Conservation (phyloP, 2,329 filamentous ascomycete species). For the Talaromyces islandicus region DNA sequence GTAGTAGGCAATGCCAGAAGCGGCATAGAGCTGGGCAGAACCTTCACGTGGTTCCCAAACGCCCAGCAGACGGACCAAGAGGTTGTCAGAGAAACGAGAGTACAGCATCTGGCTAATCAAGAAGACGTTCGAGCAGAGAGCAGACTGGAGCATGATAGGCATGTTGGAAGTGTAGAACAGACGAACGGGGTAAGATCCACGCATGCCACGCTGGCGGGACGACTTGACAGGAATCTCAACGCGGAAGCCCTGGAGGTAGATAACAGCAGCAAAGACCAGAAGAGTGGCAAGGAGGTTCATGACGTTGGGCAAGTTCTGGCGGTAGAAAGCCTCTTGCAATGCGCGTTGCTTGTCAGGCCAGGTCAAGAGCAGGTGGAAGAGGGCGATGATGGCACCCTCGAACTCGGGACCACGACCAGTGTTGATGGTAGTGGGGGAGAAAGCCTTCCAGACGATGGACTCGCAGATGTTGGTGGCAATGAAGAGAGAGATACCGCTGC, state of each 20-base stretch:
- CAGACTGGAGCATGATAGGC: constrained; percentile 99
- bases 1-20: constrained; percentile 95
- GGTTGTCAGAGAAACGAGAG: constrained; percentile 98
- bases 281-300: constrained; percentile 97
- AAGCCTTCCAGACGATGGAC: constrained; percentile 99
- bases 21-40: constrained; percentile 88
- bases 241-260: constrained; percentile 98
- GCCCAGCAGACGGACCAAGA: constrained; percentile 93
- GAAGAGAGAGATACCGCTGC: constrained; percentile 97
- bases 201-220: constrained; percentile 95
- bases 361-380: constrained; percentile 96
- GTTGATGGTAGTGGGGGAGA: constrained; percentile 98
- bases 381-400: constrained; percentile 94
- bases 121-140: constrained; percentile 98
- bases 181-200: constrained; percentile 94
- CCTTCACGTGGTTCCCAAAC: constrained; percentile 96
- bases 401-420: constrained; percentile 98
- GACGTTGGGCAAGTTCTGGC: constrained; percentile 98
- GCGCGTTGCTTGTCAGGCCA: constrained; percentile 99
- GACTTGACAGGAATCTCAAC: constrained; percentile 99
- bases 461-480: constrained; percentile 99
- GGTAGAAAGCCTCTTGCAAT: constrained; percentile 97
- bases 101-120: constrained; percentile 99
- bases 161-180: constrained; percentile 99
- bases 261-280: constrained; percentile 90